Conservation (phyloP, 768 basidiomycete species). For the Kwoniella mangroviensis region DNA sequence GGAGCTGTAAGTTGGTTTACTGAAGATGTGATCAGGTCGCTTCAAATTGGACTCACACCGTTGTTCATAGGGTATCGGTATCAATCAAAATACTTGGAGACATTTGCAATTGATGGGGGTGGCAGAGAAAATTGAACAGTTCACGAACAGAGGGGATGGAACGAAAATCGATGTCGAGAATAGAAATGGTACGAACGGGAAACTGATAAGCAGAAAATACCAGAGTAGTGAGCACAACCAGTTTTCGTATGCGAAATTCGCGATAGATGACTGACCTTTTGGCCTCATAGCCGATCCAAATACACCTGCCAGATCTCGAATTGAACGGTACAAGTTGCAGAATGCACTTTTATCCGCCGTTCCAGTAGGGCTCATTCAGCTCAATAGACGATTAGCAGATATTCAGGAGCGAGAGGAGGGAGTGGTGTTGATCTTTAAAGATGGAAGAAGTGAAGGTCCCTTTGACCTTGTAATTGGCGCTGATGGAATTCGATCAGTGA, state of each 20-base stretch:
- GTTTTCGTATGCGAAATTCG: not conserved
- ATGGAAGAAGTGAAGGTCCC: slow-evolving; percentile 1
- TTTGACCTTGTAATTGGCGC: slow-evolving; percentile 16
- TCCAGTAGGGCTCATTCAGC: not conserved
- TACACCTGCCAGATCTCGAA: slow-evolving; percentile 11
- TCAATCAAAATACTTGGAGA: slow-evolving; percentile 12
- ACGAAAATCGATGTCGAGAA: slow-evolving; percentile 18
- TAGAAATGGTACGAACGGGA: slow-evolving; percentile 12
- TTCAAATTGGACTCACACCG: not conserved
- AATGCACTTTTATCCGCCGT: slow-evolving; percentile 15
- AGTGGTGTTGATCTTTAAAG: slow-evolving; percentile 6
- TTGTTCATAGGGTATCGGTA: slow-evolving; percentile 4
- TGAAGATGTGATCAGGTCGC: not conserved
- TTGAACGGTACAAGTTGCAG: slow-evolving; percentile 16
- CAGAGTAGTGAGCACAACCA: slow-evolving; percentile 3
- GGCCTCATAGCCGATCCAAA: slow-evolving; percentile 6
- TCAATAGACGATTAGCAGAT: not conserved
- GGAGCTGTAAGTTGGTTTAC: slow-evolving; percentile 2
- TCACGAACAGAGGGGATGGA: slow-evolving; percentile 2
- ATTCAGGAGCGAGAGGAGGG: not conserved
- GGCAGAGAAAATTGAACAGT: slow-evolving; percentile 12
- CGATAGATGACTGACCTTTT: not conserved
- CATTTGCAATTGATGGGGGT: slow-evolving; percentile 14
- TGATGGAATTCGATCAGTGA: slow-evolving; percentile 10
- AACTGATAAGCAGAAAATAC: slow-evolving; percentile 13